These are phyloP conservation scores for Acanthamoeba culbertsoni DNA, from an alignment of 208 protist genomes.

Conservation along the genomic window DNA sequence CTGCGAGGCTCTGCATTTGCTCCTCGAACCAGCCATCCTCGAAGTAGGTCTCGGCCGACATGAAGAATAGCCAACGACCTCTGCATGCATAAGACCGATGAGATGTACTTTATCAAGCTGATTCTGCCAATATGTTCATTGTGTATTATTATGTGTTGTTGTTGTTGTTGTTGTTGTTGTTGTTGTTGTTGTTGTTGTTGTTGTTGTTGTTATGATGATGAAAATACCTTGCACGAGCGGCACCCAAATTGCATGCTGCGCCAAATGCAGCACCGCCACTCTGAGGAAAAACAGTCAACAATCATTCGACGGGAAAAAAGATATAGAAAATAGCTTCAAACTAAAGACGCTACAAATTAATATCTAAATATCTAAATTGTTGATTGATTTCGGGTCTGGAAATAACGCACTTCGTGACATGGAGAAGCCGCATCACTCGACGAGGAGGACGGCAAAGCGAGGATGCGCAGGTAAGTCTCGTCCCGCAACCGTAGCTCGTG, in stretches of 20 bases:
- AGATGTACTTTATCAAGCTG: background rate
- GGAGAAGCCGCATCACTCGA: background rate
- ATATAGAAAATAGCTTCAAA: background rate
- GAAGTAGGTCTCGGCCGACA: background rate
- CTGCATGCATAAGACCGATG: background rate
- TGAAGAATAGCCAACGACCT: background rate
- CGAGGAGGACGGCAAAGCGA: background rate
- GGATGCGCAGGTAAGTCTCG: background rate
- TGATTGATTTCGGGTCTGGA: background rate
- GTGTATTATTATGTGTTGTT: no score
- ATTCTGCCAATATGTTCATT: background rate
- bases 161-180: no score
- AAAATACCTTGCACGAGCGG: background rate
- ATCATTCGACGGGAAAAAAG: background rate
- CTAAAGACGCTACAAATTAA: background rate
- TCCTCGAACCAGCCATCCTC: conserved; percentile 23
- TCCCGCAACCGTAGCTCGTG: background rate
- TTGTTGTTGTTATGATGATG: no score
- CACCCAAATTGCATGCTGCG: conserved; percentile 13
- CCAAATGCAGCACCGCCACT: background rate
- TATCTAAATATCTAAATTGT: background rate
- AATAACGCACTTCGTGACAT: background rate
- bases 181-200: no score
- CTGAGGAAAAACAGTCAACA: background rate
- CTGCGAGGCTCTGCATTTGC: background rate